Evolutionary conservation across 305 asterid genomes (phyloP).

Genomic region (Fraxinus latifolia): DNA sequence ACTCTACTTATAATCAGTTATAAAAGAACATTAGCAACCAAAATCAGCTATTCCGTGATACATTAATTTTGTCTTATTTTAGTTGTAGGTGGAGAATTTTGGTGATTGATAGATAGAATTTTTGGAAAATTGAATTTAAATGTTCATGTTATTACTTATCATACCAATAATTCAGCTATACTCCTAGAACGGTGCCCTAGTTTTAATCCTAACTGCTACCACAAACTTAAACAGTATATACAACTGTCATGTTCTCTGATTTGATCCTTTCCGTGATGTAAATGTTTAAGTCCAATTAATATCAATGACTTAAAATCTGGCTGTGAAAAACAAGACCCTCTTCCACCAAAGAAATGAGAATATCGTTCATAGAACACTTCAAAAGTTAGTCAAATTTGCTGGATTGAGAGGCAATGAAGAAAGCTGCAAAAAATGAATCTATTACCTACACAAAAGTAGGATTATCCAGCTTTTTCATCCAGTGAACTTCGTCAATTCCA

Average conservation of each 20-base stretch:
- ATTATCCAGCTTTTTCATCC: background rate
- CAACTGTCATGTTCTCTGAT: background rate
- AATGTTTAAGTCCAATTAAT: background rate
- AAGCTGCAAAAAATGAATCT: background rate
- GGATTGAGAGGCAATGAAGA: background rate
- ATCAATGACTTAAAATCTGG: background rate
- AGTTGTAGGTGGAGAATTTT: constrained; percentile 1
- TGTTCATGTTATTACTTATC: background rate
- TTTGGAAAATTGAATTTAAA: background rate
- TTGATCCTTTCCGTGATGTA: background rate
- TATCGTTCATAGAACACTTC: background rate
- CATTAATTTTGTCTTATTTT: background rate
- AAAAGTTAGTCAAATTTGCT: background rate
- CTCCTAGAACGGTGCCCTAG: background rate
- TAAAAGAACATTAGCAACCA: constrained; percentile 8
- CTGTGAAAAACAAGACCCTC: background rate
- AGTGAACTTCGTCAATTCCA: background rate
- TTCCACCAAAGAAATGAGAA: background rate
- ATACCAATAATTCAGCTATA: background rate
- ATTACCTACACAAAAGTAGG: background rate
- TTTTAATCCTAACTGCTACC: background rate
- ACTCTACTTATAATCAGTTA: background rate
- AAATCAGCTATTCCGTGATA: background rate
- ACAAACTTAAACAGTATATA: background rate
- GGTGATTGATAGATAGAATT: background rate